A percentile compares a stretch with the other conserved stretches of the same genome.
Evolutionary conservation across 192 early-diverging fungal species (phyloP).

Genomic region (Coemansia sp.): DNA sequence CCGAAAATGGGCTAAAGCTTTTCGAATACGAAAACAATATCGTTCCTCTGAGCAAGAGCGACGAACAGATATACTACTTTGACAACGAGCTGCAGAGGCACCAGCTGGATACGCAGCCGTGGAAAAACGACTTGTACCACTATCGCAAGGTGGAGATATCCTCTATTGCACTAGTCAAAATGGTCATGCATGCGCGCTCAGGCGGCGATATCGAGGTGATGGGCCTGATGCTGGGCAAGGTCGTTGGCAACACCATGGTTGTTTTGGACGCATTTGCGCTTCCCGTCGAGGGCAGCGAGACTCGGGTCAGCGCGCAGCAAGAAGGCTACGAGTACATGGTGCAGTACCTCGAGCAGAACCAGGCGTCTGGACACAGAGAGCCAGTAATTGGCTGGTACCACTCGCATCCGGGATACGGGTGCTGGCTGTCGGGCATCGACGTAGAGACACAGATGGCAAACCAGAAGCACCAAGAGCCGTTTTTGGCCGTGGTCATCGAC

Average conservation of each 20-base stretch:
- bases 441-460: slow-evolving; percentile 94
- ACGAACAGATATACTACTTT: slow-evolving; percentile 81
- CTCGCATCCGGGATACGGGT: slow-evolving; percentile 98
- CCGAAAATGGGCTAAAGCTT: slow-evolving; percentile 36
- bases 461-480: slow-evolving; percentile 93
- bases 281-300: slow-evolving; percentile 98
- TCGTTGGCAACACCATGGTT: slow-evolving; percentile 81
- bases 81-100: slow-evolving; percentile 67
- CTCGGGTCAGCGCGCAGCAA: slow-evolving; percentile 86
- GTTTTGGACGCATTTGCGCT: slow-evolving; percentile 97
- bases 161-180: slow-evolving; percentile 94
- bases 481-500: slow-evolving; percentile 93
- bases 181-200: slow-evolving; percentile 99
- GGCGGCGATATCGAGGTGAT: slow-evolving; percentile 96
- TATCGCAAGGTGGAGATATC: slow-evolving; percentile 88
- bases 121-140: slow-evolving; percentile 65
- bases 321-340: slow-evolving; percentile 99
- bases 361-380: slow-evolving; percentile 86
- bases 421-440: slow-evolving; percentile 99
- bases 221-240: slow-evolving; percentile 97
- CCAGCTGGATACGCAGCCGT: slow-evolving; percentile 65
- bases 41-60: slow-evolving; percentile 56
- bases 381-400: slow-evolving; percentile 99
- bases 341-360: slow-evolving; percentile 77
- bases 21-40: slow-evolving; percentile 72